Base-by-base conservation (phyloP, 768 basidiomycete genomes). In the Boletus bicolor region DNA sequence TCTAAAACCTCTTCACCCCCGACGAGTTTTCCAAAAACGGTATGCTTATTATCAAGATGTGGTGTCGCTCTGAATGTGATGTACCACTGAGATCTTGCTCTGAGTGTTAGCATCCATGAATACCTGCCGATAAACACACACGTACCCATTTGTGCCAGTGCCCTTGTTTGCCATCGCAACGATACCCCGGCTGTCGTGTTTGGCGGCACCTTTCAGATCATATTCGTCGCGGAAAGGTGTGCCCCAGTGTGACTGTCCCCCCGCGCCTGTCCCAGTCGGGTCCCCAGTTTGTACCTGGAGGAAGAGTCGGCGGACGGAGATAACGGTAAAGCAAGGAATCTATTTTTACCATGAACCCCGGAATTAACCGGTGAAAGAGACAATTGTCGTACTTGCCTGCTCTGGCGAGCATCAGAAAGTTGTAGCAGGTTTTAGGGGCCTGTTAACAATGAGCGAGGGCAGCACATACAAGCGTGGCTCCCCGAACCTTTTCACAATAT, bases 391-490 rank as follows among this genome's bases (percentile, higher is more conserved):
- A 99, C 65, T 95, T 94, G 9, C 94, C 93, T 24, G 85, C 79
- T 57, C 85, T 83, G 0, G 97, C 95, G 8, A 99, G 82, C 87
- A 91, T 91, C 30, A 99, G 74, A 72, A 98, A 99, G 70, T 99
- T 99, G 72, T 99, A 99, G 64, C 95, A 98, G 1, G 97, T 98
- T 74, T 97, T 95, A 0, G 97, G 97, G 10, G 96, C 97, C 91
- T 94, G 39, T 24, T 42, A 26, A 43, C 28, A 48, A 42, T 38
- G n/a, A 49, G 44, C 51, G 37, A 60, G 36, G 17, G 21, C 0
- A 35, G 35, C 12, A 3, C n/a, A 30, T 41, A 30, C 26, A 44
- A n/a, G 17, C 1, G 34, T 19, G 51, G 19, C 46, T 26, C 24
- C 6, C 6, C 52, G 14, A 47, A 88, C 92, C 76, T 93, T 93